Evolutionary conservation across 441 rosid genomes (phyloP), one percentile per base, ranked within the genome.

Genomic region (Brassica balearica): DNA sequence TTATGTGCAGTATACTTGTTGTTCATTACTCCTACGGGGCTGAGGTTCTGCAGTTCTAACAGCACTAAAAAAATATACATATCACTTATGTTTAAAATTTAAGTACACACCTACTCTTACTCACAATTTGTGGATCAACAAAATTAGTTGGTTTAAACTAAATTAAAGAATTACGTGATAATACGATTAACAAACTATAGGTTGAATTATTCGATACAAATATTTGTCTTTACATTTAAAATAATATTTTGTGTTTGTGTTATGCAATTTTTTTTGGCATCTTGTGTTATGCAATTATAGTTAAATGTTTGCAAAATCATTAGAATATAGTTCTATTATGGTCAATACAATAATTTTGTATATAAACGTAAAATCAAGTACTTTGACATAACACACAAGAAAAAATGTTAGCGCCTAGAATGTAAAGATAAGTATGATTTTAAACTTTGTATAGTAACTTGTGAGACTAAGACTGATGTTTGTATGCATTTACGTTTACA

Each of bases 11-110:
- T 73, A 68, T 69, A 11, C 46, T 61, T 60, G 17, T 32, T 32
- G 38, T 68, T 68, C 59, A 78, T 78, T 73, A 68, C 68, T 66
- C 73, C 69, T 78, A 78, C 62, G 68, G 63, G 69, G 64, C 81
- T 78, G 67, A 48, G 46, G 77, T 72, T 48, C 11, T 60, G 67
- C 65, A 78, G 69, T 73, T 46, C 23, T 72, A 2, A 23, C 34
- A 29, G 34, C 34, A 29, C 5, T 59, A 11, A 11, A 20, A 66
- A 77, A 23, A 36, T 5, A 59, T 78, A 43, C 7, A 66, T 55
- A 19, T 32, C 8, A 34, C 48, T 6, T 34, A 29, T 71, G 61
- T 41, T 58, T 59, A 65, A n/a, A 58, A 34, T 34, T 34, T 34
- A 34, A 34, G 8, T 38, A 23, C 22, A 64, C 19, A 53, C 22